Evolutionary conservation across 202 grass and related monocot genomes (phyloP).

Genomic region (Setaria italica): DNA sequence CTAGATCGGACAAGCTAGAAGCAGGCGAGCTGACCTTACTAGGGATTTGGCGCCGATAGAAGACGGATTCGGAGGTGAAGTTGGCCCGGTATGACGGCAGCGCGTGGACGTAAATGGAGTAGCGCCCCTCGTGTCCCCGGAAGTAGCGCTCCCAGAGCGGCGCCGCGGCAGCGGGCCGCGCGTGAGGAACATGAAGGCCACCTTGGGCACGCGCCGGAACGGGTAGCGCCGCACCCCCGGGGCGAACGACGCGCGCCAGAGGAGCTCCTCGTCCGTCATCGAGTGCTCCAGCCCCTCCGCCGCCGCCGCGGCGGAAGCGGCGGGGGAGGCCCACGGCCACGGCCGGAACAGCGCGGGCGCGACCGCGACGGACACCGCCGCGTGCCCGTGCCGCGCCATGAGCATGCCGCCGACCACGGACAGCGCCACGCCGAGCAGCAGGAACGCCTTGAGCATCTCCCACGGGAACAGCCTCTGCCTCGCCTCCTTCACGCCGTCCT

Average conservation of each 20-base stretch:
- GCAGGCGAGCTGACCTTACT: slow-evolving; percentile 72
- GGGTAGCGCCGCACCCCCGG: slow-evolving; percentile 69
- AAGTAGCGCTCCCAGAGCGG: slow-evolving; percentile 94
- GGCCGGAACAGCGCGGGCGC: slow-evolving; percentile 58
- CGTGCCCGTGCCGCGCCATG: slow-evolving; percentile 58
- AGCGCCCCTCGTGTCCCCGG: slow-evolving; percentile 62
- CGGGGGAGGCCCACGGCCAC: slow-evolving; percentile 38
- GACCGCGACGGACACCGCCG: slow-evolving; percentile 39
- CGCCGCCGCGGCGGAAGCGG: neutral
- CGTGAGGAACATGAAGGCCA: slow-evolving; percentile 99
- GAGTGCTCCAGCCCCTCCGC: slow-evolving; percentile 56
- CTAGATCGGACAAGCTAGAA: neutral
- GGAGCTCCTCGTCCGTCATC: slow-evolving; percentile 85
- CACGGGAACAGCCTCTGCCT: slow-evolving; percentile 56
- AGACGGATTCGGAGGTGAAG: slow-evolving; percentile 83
- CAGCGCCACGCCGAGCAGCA: slow-evolving; percentile 69
- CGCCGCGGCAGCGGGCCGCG: slow-evolving; percentile 73
- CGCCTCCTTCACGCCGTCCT: slow-evolving; percentile 64
- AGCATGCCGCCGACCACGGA: slow-evolving; percentile 71
- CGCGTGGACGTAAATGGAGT: slow-evolving; percentile 88
- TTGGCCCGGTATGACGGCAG: slow-evolving; percentile 82
- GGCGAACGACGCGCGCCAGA: slow-evolving; percentile 89
- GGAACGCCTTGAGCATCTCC: slow-evolving; percentile 67
- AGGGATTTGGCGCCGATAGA: slow-evolving; percentile 73
- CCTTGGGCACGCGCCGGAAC: slow-evolving; percentile 71